Base-by-base conservation (phyloP, 2,329 filamentous ascomycete genomes). In the Westerdykella ornata region DNA sequence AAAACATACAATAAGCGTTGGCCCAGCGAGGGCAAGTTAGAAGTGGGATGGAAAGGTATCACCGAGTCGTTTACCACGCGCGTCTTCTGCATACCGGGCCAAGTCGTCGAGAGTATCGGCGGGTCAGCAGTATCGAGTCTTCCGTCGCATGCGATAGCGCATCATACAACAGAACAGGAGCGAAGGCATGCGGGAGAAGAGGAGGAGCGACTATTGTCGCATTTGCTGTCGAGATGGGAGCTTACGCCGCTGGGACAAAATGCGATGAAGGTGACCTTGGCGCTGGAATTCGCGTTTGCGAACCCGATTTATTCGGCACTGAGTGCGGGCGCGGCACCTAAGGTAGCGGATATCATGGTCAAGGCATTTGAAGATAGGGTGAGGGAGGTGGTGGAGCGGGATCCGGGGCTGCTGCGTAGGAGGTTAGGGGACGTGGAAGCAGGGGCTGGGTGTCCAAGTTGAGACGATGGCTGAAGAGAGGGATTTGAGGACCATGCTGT, bases 351-450 rank as follows among this genome's bases (percentile, higher is more conserved):
- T 3, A 74, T 85, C 49, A 95, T 98, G 88, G 85, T 97, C 51
- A 82, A 86, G 64, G 90, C 92, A 1, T 98, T 98, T 71, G 89
- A 96, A 70, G 78, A 79, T 66, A 76, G 85, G 58, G 88, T 92
- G 5, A 72, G 72, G 59, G 71, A 77, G 55, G 62, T 87, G 36
- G 41, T 71, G 48, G 49, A 41, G 18, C 45, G 41, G 22, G 48
- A 56, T 38, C 48, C 56, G 6, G 45, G 38, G 0, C 54, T 61
- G 53, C 35, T 45, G 14, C 42, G 14, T 17, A 59, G 59, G 2
- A 45, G 20, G 8, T 40, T 63, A 43, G 56, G 46, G n/a, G 51
- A 59, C 11, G 11, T 62, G 35, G 54, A 60, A 8, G 57, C 56
- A 28, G 60, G 58, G 44, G 35, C 35, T 11, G 20, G 58, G 43